phyloP scores from a whole-genome alignment of 345 rosid species.

The Jatropha curcas region DNA sequence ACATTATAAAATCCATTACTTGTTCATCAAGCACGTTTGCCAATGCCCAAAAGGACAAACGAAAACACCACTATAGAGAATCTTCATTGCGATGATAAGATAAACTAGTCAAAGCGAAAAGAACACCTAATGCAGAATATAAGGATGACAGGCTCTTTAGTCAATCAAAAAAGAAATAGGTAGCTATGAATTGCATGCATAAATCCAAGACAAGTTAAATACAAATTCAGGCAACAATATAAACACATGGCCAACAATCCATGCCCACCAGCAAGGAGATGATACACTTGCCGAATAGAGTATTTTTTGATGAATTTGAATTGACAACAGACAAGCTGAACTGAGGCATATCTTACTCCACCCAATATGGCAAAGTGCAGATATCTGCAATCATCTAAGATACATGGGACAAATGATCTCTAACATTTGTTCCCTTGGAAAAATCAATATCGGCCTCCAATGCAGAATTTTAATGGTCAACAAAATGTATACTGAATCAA shows the following conservation, averaged over 20 bases:
- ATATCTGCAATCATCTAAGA: conserved; percentile 50
- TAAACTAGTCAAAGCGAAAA: background rate
- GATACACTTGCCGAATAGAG: conserved; percentile 40
- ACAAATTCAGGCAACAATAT: background rate
- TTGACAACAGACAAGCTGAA: conserved; percentile 43
- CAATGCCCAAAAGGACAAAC: background rate
- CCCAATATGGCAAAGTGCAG: conserved; percentile 40
- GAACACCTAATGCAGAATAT: background rate
- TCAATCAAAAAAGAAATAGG: background rate
- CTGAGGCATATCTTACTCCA: conserved; percentile 54
- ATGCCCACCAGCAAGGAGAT: background rate
- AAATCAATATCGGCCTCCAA: conserved; percentile 47
- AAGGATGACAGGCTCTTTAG: background rate
- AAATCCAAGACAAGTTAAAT: background rate
- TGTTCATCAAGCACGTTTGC: background rate
- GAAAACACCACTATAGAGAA: background rate
- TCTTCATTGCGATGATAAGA: background rate
- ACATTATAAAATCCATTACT: no score
- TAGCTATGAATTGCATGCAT: background rate
- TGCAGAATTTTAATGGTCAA: background rate
- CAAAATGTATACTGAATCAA: background rate
- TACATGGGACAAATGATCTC: conserved; percentile 40
- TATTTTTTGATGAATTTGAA: conserved; percentile 37
- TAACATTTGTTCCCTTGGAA: conserved; percentile 50
- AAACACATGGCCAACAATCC: background rate